These are phyloP conservation scores for Coemansia sp. DNA, from an alignment of 192 early-diverging fungal genomes.

Conservation along the genomic window DNA sequence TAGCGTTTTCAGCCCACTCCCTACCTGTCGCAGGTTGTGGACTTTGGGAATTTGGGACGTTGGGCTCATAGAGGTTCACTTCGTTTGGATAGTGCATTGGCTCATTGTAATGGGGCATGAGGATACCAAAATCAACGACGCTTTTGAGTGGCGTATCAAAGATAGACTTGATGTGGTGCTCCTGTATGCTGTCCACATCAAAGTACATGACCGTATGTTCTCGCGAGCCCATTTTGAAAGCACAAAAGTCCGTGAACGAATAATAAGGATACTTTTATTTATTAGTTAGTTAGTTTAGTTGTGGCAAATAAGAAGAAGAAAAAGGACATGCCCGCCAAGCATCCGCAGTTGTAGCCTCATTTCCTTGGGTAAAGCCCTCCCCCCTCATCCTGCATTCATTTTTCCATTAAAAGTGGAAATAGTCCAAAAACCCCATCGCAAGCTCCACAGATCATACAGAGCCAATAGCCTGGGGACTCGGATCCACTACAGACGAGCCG, in stretches of 20 bases:
- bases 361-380: background rate
- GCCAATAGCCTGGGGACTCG: no score
- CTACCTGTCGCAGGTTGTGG: background rate
- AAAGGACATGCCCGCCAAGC: no score
- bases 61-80: conserved; percentile 49
- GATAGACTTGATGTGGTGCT: conserved; percentile 6
- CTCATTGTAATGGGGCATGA: conserved; percentile 34
- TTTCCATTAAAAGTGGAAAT: no score
- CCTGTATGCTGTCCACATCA: background rate
- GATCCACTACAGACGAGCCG: background rate
- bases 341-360: background rate
- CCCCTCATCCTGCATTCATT: background rate
- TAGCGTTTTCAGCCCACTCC: background rate
- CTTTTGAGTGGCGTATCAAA: conserved; percentile 19
- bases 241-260: background rate
- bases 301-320: no score
- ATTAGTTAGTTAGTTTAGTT: no score
- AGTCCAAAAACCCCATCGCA: no score
- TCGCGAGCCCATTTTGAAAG: conserved; percentile 1
- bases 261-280: background rate
- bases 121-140: conserved; percentile 33
- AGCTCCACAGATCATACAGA: no score
- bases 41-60: background rate
- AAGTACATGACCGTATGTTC: background rate
- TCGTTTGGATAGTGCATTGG: conserved; percentile 51